Base-by-base conservation (phyloP, 2,329 filamentous ascomycete genomes). In the Xylaria sp. region DNA sequence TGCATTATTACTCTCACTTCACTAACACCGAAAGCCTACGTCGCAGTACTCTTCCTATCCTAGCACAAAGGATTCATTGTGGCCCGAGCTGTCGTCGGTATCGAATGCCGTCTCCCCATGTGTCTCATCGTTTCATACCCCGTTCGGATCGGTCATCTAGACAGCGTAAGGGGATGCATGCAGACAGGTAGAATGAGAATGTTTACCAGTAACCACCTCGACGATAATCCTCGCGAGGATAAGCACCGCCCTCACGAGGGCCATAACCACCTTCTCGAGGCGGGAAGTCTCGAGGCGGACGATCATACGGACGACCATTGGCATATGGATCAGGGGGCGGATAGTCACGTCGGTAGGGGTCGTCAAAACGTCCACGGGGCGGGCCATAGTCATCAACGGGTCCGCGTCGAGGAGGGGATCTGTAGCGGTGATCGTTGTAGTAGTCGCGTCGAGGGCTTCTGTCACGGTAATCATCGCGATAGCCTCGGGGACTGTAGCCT, bases 391-490 rank as follows among this genome's bases (percentile, higher is more conserved):
- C 92, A 63, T 92, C 88, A 64, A 89, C 80, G 50, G 79, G 80
- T 65, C 82, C 81, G 65, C 88, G 87, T 66, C 89, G 88, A 50
- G 89, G 89, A 62, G 91, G 91, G 59, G 90, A 91, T 59, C 91
- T 88, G 70, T 92, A 92, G 54, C 88, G 84, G 71, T 89, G 86
- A 65, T 93, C 90, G 52, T 91, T 88, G 76, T 97, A 96, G 76
- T 96, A 96, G 62, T 93, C 89, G 67, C 91, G 88, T 61, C 89
- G 88, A 59, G 89, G 89, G 70, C 91, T 93, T 69, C 92, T 87
- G 71, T 95, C 91, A 72, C 93, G 92, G 76, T 96, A 96, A 65
- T 89, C 87, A 63, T 89, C 87, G 54, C 82, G 84, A 66, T 81
- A 82, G 18, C 75, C 79, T 65, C 89, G 88, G 63, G 92, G 92